phyloP scores from a whole-genome alignment of 73 alveolate species.

The Symbiodinium pilosum region DNA sequence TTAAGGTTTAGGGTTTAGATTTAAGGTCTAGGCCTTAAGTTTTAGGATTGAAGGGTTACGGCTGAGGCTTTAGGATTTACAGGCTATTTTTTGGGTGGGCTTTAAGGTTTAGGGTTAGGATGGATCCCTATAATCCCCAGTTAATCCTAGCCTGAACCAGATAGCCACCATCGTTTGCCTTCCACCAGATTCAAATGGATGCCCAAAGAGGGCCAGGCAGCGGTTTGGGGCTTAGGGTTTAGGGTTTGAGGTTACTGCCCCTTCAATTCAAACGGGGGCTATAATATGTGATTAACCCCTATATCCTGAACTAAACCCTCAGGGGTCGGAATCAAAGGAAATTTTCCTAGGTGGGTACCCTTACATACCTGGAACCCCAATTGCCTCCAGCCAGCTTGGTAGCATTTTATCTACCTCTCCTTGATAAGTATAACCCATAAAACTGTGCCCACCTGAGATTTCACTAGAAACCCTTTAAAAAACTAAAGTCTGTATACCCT shows the following conservation, averaged over 20 bases:
- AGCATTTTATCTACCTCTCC: too few relatives aligned
- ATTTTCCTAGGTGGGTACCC: too few relatives aligned
- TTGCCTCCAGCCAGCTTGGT: too few relatives aligned
- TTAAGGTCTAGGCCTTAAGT: not conserved
- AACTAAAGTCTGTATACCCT: too few relatives aligned
- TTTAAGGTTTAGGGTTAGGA: not conserved
- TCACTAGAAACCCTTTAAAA: too few relatives aligned
- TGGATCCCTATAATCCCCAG: not conserved
- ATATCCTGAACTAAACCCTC: not conserved
- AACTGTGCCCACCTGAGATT: not conserved
- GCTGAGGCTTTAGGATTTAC: not conserved
- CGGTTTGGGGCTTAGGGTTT: too few relatives aligned
- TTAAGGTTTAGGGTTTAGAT: not conserved
- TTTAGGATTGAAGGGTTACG: not conserved
- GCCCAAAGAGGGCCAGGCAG: too few relatives aligned
- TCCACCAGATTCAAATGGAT: too few relatives aligned
- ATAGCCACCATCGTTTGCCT: constrained; percentile 64
- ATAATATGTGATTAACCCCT: too few relatives aligned
- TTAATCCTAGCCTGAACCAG: not conserved
- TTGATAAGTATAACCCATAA: not conserved
- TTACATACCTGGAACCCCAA: too few relatives aligned
- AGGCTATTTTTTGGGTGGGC: not conserved
- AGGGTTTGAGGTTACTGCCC: too few relatives aligned
- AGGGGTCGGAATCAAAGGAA: not conserved
- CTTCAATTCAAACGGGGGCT: too few relatives aligned